Evolutionary conservation across 306 rosid genomes (phyloP), one percentile per base, ranked within the genome.

Genomic region (Carpinus viminea): DNA sequence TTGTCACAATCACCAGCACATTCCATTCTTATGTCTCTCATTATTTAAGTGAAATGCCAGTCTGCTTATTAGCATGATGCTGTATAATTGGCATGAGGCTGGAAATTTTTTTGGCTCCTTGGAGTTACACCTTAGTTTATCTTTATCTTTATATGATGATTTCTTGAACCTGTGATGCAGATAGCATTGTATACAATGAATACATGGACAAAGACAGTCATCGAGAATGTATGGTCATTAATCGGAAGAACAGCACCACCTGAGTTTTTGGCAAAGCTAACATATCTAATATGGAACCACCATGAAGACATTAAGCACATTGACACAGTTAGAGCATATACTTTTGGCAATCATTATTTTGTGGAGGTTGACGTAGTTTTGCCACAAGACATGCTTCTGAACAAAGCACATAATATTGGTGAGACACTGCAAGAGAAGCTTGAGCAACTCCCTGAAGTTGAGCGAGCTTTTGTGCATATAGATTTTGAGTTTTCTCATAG

Each of bases 231-330:
- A 6, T 13, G 76, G 70, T 86, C 92, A 0, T 89, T 92, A 0
- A 80, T 92, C 0, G 97, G 97, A 82, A 82, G 92, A 50, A 87
- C 96, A 57, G 96, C 96, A 9, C 96, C 97, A 1, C 97, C 97
- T 0, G 96, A 92, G 7, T 92, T 82, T 70, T 79, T 92, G 43
- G 89, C 92, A 0, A 92, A 92, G 90, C 54, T 92, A 36, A 92
- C 96, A 0, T 92, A 83, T 78, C 83, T 92, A 57, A 83, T 88
- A 80, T 92, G 97, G 97, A 90, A 92, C 60, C 96, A 92, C 79
- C 90, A 92, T 68, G 89, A 89, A 69, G 83, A 84, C 46, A 86
- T 92, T 48, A 83, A 82, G 86, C 91, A 90, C 82, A 92, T 92
- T 24, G 97, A 92, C 50, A 92, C 97, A 0, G 96, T 92, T 28